Evolutionary conservation across 371 early-diverging fungal genomes (phyloP).

Genomic region (Rhizomucor pusillus): DNA sequence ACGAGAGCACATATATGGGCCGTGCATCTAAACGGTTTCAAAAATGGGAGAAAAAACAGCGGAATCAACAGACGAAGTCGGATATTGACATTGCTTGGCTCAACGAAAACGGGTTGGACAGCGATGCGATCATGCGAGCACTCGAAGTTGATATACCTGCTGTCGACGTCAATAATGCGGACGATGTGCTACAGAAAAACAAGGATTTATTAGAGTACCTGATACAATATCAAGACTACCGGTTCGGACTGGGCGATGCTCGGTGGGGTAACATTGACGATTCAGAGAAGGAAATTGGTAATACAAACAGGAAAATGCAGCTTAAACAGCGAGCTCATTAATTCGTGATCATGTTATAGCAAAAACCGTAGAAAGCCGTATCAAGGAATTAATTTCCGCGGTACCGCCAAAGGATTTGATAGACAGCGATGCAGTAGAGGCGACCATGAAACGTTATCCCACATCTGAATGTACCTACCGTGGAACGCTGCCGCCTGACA

Average conservation of each 20-base stretch:
- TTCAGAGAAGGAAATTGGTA: constrained; percentile 30
- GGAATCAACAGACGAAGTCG: constrained; percentile 10
- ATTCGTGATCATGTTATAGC: constrained; percentile 23
- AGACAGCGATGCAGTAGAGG: constrained; percentile 34
- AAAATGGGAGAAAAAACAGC: constrained; percentile 24
- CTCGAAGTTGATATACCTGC: constrained; percentile 16
- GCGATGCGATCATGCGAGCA: constrained; percentile 25
- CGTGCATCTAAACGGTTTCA: constrained; percentile 31
- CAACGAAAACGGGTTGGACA: constrained; percentile 35
- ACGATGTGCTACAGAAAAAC: constrained; percentile 27
- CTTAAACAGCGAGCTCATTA: background rate
- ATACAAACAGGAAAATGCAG: background rate
- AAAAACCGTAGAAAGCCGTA: constrained; percentile 36
- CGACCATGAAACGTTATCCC: constrained; percentile 46
- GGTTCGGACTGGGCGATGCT: constrained; percentile 27
- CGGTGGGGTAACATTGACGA: constrained; percentile 25
- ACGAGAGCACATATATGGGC: constrained; percentile 44
- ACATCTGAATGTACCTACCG: constrained; percentile 46
- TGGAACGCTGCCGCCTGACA: constrained; percentile 53
- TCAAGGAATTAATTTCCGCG: constrained; percentile 32
- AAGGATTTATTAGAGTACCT: constrained; percentile 27
- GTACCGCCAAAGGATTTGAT: constrained; percentile 45
- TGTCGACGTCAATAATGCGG: constrained; percentile 9
- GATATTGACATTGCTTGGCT: constrained; percentile 40
- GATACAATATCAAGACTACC: constrained; percentile 31